Evolutionary conservation across 805 yeast genomes (phyloP).

Genomic region (Lipomyces oligophaga): DNA sequence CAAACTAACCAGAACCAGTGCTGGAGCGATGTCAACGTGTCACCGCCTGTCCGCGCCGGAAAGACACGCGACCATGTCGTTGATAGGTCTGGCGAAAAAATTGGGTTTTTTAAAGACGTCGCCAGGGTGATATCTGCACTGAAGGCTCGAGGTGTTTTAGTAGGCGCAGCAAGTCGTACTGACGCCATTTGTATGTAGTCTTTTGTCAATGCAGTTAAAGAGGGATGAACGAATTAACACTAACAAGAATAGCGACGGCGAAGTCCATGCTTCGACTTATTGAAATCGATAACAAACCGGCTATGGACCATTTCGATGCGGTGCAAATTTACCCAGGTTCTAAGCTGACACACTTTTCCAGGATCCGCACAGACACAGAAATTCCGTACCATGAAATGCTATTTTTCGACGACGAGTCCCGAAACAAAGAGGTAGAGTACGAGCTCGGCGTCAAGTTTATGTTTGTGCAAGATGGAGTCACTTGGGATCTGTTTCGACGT

Average conservation of each 20-base stretch:
- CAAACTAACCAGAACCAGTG: conserved; percentile 34
- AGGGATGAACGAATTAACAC: too few relatives aligned
- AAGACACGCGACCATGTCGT: conserved; percentile 40
- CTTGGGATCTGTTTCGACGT: conserved; percentile 50
- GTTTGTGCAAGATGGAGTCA: conserved; percentile 59
- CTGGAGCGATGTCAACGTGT: conserved; percentile 76
- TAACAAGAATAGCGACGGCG: conserved; percentile 44
- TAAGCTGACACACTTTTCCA: conserved; percentile 51
- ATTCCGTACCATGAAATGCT: conserved; percentile 49
- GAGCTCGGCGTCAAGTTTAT: conserved; percentile 66
- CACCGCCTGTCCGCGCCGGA: conserved; percentile 49
- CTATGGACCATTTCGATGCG: conserved; percentile 51
- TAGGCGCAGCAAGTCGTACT: conserved; percentile 77
- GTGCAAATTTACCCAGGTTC: conserved; percentile 66
- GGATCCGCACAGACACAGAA: conserved; percentile 48
- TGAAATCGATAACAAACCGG: conserved; percentile 51
- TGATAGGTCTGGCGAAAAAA: conserved; percentile 53
- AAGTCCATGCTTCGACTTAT: conserved; percentile 53
- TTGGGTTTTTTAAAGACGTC: conserved; percentile 66
- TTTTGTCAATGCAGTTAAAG: not conserved
- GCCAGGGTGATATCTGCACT: conserved; percentile 57
- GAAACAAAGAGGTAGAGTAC: conserved; percentile 70
- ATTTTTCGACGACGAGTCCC: conserved; percentile 75
- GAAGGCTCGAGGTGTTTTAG: conserved; percentile 44
- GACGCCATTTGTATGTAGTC: conserved; percentile 40